These are phyloP conservation scores for Xylaria venustula DNA, from an alignment of 495 filamentous ascomycete genomes.

Conservation along the genomic window DNA sequence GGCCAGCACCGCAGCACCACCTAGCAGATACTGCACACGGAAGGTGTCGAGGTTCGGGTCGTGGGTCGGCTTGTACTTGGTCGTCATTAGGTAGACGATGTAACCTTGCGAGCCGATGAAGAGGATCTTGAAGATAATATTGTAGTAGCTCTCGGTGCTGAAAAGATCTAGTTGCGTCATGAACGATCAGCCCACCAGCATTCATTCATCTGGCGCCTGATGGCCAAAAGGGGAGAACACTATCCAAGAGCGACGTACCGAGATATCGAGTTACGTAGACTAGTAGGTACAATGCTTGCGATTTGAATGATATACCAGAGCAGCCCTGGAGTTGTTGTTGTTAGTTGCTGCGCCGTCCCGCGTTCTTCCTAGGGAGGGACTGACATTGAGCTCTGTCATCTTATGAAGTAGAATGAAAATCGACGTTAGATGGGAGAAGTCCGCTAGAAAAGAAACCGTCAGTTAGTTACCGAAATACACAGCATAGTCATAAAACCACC, in stretches of 20 bases:
- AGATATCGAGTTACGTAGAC: conserved; percentile 94
- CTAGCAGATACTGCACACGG: conserved; percentile 88
- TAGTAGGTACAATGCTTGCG: conserved; percentile 87
- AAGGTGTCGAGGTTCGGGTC: conserved; percentile 96
- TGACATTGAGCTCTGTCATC: conserved; percentile 86
- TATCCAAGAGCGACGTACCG: conserved; percentile 45
- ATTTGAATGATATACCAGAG: conserved; percentile 96
- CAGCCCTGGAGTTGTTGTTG: conserved; percentile 72
- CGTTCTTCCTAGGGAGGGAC: conserved; percentile 20
- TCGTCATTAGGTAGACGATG: conserved; percentile 95
- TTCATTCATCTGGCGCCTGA: background rate
- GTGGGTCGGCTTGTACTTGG: conserved; percentile 92
- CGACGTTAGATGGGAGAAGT: conserved; percentile 92
- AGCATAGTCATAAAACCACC: too few relatives aligned
- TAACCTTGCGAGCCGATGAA: conserved; percentile 89
- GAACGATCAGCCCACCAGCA: background rate
- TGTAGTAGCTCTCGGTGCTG: conserved; percentile 82
- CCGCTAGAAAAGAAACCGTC: conserved; percentile 52
- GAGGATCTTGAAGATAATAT: conserved; percentile 91
- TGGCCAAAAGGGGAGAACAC: background rate
- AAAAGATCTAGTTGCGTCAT: conserved; percentile 66
- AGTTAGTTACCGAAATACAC: background rate
- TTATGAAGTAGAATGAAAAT: conserved; percentile 94
- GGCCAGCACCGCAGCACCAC: conserved; percentile 71
- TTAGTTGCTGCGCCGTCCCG: conserved; percentile 15